Evolutionary conservation across 2,329 filamentous ascomycete species (phyloP).

Genomic region (Aspergillus puulaauensis): DNA sequence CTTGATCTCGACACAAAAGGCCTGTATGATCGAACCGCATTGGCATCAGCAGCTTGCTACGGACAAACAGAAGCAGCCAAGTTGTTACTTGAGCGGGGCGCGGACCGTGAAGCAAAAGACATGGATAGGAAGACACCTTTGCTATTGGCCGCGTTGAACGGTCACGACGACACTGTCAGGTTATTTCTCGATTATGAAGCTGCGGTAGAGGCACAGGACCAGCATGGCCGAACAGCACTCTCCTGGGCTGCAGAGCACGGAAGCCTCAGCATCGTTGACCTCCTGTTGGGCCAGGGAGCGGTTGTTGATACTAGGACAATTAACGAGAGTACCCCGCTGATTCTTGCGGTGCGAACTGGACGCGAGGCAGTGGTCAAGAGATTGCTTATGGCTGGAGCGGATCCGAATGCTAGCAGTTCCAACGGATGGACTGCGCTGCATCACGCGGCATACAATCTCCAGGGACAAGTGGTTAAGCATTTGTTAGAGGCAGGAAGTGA

Average conservation of each 20-base stretch:
- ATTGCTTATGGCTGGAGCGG: background rate
- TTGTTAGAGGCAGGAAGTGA: background rate
- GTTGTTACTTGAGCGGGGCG: background rate
- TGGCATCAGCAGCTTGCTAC: background rate
- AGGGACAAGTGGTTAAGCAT: background rate
- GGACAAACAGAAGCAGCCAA: background rate
- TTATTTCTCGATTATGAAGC: background rate
- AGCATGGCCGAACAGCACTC: background rate
- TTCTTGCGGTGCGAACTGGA: background rate
- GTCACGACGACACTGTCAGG: background rate
- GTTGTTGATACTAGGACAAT: background rate
- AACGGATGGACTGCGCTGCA: background rate
- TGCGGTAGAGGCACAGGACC: background rate
- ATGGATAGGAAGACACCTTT: background rate
- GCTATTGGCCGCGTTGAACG: background rate
- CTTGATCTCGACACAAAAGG: background rate
- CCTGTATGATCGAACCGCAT: background rate
- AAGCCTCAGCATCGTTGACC: background rate
- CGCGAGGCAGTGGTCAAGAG: background rate
- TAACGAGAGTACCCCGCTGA: background rate
- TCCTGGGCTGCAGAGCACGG: background rate
- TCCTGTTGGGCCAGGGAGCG: background rate
- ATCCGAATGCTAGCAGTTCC: background rate
- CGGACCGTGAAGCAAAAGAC: background rate
- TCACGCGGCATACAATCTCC: background rate